Percentiles rank a stretch among this genome's conserved stretches.
phyloP scores from a whole-genome alignment of 305 asterid genomes.

The Fraxinus albicans region DNA sequence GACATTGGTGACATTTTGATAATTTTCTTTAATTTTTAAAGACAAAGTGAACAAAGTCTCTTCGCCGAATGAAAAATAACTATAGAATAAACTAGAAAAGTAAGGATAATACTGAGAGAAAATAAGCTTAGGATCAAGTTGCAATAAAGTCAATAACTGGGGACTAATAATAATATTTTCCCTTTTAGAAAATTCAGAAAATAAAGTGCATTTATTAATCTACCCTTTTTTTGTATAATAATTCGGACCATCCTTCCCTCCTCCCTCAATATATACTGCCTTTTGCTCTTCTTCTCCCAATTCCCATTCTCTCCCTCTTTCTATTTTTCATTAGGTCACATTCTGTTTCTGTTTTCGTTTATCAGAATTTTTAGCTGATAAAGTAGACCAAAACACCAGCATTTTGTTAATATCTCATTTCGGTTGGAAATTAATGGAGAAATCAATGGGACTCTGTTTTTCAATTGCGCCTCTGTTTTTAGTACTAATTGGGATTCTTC shows the following conservation, averaged over 20 bases:
- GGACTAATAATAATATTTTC: background rate
- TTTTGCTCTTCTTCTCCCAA: conserved; percentile 38
- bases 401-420: conserved; percentile 21
- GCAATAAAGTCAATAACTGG: conserved; percentile 4
- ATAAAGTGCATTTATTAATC: conserved; percentile 29
- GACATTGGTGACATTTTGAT: background rate
- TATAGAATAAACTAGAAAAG: background rate
- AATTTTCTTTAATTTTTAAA: background rate
- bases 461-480: conserved; percentile 55
- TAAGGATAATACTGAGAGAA: background rate
- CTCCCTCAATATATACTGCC: conserved; percentile 64
- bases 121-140: background rate
- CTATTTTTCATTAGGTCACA: background rate
- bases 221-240: background rate
- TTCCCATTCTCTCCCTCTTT: conserved; percentile 10
- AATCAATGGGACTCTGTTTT: conserved; percentile 41
- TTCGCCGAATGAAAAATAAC: background rate
- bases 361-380: conserved; percentile 37
- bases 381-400: conserved; percentile 29
- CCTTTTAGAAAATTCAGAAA: background rate
- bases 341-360: conserved; percentile 35
- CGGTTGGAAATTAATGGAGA: conserved; percentile 45
- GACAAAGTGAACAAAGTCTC: background rate
- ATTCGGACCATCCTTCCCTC: conserved; percentile 30
- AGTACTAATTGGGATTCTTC: conserved; percentile 39